These are phyloP conservation scores for Colletotrichum eremochloae DNA, from an alignment of 2,329 filamentous ascomycete genomes.

Conservation along the genomic window DNA sequence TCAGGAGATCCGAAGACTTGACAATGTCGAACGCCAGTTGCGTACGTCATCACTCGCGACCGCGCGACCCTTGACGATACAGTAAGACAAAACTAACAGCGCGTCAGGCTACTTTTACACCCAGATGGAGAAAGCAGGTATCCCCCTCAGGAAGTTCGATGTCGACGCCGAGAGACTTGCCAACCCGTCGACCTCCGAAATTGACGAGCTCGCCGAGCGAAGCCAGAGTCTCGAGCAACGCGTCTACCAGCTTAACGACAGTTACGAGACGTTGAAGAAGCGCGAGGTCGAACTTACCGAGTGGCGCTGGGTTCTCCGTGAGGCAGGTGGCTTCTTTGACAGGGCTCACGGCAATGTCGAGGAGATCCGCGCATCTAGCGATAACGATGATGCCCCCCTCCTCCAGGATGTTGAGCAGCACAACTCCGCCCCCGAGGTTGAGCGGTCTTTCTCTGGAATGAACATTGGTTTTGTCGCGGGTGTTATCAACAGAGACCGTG, in stretches of 20 bases:
- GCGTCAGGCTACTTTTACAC: conserved; percentile 86
- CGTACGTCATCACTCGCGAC: conserved; percentile 69
- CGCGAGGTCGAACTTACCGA: conserved; percentile 96
- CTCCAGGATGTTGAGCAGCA: conserved; percentile 94
- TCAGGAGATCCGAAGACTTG: conserved; percentile 94
- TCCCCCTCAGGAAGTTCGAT: conserved; percentile 89
- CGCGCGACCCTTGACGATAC: conserved; percentile 4
- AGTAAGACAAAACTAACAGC: conserved; percentile 48
- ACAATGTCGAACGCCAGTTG: conserved; percentile 98
- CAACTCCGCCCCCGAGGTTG: conserved; percentile 73
- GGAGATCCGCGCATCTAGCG: conserved; percentile 91
- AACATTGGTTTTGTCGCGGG: conserved; percentile 99
- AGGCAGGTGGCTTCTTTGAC: conserved; percentile 98
- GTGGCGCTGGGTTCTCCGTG: conserved; percentile 97
- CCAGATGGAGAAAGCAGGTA: conserved; percentile 94
- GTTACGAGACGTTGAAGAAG: conserved; percentile 98
- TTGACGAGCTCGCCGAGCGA: conserved; percentile 94
- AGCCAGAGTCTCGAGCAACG: conserved; percentile 94
- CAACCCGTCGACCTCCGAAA: conserved; percentile 91
- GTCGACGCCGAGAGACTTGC: conserved; percentile 90
- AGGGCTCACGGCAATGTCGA: conserved; percentile 96
- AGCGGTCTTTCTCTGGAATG: conserved; percentile 94
- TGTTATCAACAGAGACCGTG: conserved; percentile 92
- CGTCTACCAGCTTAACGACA: conserved; percentile 92
- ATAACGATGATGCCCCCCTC: conserved; percentile 92